phyloP scores from a whole-genome alignment of 1,284 basidiomycete species.

The Boletus coffeatus region DNA sequence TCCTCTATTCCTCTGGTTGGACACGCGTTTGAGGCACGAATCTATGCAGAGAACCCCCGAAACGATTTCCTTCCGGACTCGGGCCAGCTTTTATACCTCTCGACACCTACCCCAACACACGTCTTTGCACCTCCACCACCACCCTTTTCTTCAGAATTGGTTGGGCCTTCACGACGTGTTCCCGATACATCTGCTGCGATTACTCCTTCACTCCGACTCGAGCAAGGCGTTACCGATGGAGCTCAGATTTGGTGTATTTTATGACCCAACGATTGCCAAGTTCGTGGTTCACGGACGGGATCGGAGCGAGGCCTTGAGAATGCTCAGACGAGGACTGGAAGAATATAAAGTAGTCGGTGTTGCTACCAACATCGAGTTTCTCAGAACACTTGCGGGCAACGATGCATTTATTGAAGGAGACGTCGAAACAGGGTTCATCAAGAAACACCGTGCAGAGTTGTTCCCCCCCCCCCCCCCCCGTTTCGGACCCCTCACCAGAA shows the following conservation, averaged over 20 bases:
- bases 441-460: conserved; percentile 76
- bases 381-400: conserved; percentile 75
- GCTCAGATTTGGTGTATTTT: conserved; percentile 87
- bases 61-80: conserved; percentile 92
- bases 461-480: conserved; percentile 47
- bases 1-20: conserved; percentile 78
- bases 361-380: conserved; percentile 87
- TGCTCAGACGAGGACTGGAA: conserved; percentile 75
- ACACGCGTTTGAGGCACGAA: conserved; percentile 94
- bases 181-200: conserved; percentile 29
- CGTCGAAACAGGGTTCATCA: conserved; percentile 92
- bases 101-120: conserved; percentile 66
- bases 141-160: conserved; percentile 19
- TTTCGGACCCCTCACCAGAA: conserved; percentile 51
- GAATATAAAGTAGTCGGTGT: conserved; percentile 91
- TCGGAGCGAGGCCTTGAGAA: conserved; percentile 78
- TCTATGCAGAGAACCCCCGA: conserved; percentile 94
- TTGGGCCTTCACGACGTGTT: conserved; percentile 32
- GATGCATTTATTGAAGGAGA: conserved; percentile 74
- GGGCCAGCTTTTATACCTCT: conserved; percentile 75
- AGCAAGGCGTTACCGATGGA: conserved; percentile 84
- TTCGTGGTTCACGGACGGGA: conserved; percentile 89
- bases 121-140: conserved; percentile 47
- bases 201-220: conserved; percentile 72
- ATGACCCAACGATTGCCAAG: conserved; percentile 94